Evolutionary conservation across 352 stramenopile species (phyloP).

Genomic region (Pythium diclinum): DNA sequence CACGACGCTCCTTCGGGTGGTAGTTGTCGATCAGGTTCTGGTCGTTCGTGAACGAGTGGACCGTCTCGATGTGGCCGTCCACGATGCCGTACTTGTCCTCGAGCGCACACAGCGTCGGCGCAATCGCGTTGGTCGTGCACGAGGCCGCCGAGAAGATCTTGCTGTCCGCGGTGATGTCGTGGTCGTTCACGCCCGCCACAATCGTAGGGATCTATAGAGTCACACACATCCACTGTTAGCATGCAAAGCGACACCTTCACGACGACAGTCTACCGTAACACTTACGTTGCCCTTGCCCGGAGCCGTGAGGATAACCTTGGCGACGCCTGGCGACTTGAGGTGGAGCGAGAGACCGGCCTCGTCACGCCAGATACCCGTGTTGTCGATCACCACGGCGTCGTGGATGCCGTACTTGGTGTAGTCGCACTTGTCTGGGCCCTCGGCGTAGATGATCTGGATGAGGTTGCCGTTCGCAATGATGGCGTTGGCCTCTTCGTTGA

Average conservation of each 20-base stretch:
- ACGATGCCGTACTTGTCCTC: constrained; percentile 84
- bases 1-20: constrained; percentile 84
- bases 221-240: too few species aligned
- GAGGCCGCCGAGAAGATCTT: constrained; percentile 78
- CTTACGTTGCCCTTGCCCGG: constrained; percentile 66
- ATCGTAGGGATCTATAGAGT: constrained; percentile 61
- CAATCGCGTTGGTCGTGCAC: constrained; percentile 87
- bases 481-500: constrained; percentile 82
- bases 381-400: constrained; percentile 88
- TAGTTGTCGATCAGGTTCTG: constrained; percentile 90
- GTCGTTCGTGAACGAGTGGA: constrained; percentile 90
- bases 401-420: constrained; percentile 87
- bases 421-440: constrained; percentile 81
- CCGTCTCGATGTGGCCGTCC: constrained; percentile 83
- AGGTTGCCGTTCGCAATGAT: constrained; percentile 87
- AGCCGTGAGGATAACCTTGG: constrained; percentile 80
- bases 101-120: constrained; percentile 65
- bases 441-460: constrained; percentile 87
- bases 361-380: constrained; percentile 84
- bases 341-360: constrained; percentile 62
- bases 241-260: background rate
- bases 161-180: constrained; percentile 49
- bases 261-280: background rate
- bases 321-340: constrained; percentile 68
- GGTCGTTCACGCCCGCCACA: constrained; percentile 78